These are phyloP conservation scores for Pyricularia grisea DNA, from an alignment of 2,329 filamentous ascomycete genomes.

Conservation along the genomic window DNA sequence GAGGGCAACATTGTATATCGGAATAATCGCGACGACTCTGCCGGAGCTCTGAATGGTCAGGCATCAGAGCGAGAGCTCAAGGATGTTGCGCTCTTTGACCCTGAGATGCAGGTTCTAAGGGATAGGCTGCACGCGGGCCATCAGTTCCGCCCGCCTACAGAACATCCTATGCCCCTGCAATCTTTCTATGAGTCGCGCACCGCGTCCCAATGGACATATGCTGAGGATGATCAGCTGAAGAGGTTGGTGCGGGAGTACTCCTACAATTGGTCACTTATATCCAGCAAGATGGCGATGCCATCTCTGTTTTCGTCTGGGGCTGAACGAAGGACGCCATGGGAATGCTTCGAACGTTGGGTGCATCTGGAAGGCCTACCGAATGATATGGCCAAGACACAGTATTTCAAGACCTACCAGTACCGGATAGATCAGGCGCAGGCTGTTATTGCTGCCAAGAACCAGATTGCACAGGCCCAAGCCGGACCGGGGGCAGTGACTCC, in stretches of 20 bases:
- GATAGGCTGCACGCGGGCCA: slow-evolving; percentile 86
- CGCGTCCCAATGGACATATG: slow-evolving; percentile 83
- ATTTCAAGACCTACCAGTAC: slow-evolving; percentile 68
- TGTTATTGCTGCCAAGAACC: slow-evolving; percentile 42
- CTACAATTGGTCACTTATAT: slow-evolving; percentile 96
- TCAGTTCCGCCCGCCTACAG: slow-evolving; percentile 85
- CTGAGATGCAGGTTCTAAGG: slow-evolving; percentile 80
- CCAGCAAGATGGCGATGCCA: slow-evolving; percentile 63
- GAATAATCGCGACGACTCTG: not conserved
- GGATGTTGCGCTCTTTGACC: slow-evolving; percentile 79
- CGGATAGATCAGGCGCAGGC: slow-evolving; percentile 52
- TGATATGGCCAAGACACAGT: slow-evolving; percentile 92
- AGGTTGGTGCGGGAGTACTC: slow-evolving; percentile 82
- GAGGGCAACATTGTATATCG: not conserved
- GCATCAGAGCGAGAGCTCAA: slow-evolving; percentile 56
- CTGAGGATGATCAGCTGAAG: slow-evolving; percentile 85
- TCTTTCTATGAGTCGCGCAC: slow-evolving; percentile 81
- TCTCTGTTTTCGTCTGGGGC: slow-evolving; percentile 76
- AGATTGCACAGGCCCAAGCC: slow-evolving; percentile 30
- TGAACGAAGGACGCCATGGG: slow-evolving; percentile 90
- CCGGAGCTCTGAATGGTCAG: slow-evolving; percentile 16
- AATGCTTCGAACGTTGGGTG: slow-evolving; percentile 97
- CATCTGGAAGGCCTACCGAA: slow-evolving; percentile 80
- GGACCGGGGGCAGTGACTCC: slow-evolving; percentile 34
- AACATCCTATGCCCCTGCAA: slow-evolving; percentile 82